Conservation (phyloP, 768 basidiomycete species). For the Pisolithus tinctorius region DNA sequence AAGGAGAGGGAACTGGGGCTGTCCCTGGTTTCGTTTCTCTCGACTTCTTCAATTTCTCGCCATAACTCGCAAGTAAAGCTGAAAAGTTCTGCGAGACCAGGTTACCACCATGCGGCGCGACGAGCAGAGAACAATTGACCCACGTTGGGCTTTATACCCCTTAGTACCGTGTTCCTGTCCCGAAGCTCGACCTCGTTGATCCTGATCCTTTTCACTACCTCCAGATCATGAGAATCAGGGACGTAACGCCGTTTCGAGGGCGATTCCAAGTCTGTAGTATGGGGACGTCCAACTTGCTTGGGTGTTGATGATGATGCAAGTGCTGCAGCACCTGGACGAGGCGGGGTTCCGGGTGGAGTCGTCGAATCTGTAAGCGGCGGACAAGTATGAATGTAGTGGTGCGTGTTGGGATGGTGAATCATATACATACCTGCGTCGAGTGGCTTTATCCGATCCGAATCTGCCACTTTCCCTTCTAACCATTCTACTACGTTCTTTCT, state of each 20-base stretch:
- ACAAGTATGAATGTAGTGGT: background rate
- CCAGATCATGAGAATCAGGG: slow-evolving; percentile 68
- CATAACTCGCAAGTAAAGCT: slow-evolving; percentile 54
- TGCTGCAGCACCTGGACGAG: slow-evolving; percentile 15
- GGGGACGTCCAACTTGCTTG: slow-evolving; percentile 14
- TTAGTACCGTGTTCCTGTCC: slow-evolving; percentile 77
- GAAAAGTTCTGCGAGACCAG: slow-evolving; percentile 63
- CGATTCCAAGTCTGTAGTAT: slow-evolving; percentile 32
- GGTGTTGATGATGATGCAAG: slow-evolving; percentile 16
- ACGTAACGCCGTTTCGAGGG: slow-evolving; percentile 73
- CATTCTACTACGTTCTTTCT: slow-evolving; percentile 82
- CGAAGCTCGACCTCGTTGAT: slow-evolving; percentile 71
- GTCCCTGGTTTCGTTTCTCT: slow-evolving; percentile 60
- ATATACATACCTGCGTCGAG: slow-evolving; percentile 13
- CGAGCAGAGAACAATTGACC: slow-evolving; percentile 17
- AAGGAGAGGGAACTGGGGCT: slow-evolving; percentile 29
- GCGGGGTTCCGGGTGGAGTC: slow-evolving; percentile 56
- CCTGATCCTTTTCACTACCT: slow-evolving; percentile 79
- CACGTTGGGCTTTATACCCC: slow-evolving; percentile 81
- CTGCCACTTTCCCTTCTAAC: slow-evolving; percentile 50
- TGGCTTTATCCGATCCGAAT: slow-evolving; percentile 22
- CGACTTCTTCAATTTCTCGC: slow-evolving; percentile 74
- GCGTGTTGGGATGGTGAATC: background rate
- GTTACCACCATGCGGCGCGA: background rate
- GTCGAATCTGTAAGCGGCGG: slow-evolving; percentile 29